Evolutionary conservation across 2,329 filamentous ascomycete species (phyloP), one percentile per base, ranked within the genome.

Genomic region (Apiospora pterosperma): DNA sequence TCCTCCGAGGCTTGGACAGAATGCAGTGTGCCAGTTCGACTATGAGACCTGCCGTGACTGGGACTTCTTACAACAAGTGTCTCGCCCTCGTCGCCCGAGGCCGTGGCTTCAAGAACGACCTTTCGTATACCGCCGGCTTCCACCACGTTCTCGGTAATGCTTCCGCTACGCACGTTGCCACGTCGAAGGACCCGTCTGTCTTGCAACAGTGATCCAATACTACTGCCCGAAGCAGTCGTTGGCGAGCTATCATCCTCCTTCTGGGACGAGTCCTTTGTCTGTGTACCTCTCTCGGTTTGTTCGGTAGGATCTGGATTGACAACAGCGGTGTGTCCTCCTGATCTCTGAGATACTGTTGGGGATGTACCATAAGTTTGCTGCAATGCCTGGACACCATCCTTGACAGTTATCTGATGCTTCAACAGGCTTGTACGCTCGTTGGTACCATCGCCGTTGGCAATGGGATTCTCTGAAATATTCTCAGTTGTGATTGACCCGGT

Each of bases 141-240:
- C 61, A 92, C 81, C n/a, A 91, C 81, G 65, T 90, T 91, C 75
- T 93, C 90, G 0, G 90, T 92, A 69, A 93, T 92, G 71, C 88
- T 92, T 36, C 91, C 91, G 68, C 89, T 92, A 63, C 90, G 83
- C 5, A 88, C 88, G 6, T 82, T 81, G 10, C 84, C 71, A 62
- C 70, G 71, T 66, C 67, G n/a, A 70, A 73, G 19, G 63, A 39
- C 66, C 67, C 52, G 38, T 63, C 61, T 61, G 63, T 68, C 63
- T 52, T 23, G 19, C 48, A 55, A 19, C 11, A 67, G 71, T 3
- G 68, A 69, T 2, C 67, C 65, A 21, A 66, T 62, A 34, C 62
- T 68, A 38, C 63, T 63, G 31, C 66, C 64, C 41, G 68, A 70
- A 23, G 67, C 64, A 34, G 63, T 44, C 16, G 59, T 31, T 16